phyloP scores from a whole-genome alignment of 2,329 filamentous ascomycete genomes.

The Onygenales sp. region DNA sequence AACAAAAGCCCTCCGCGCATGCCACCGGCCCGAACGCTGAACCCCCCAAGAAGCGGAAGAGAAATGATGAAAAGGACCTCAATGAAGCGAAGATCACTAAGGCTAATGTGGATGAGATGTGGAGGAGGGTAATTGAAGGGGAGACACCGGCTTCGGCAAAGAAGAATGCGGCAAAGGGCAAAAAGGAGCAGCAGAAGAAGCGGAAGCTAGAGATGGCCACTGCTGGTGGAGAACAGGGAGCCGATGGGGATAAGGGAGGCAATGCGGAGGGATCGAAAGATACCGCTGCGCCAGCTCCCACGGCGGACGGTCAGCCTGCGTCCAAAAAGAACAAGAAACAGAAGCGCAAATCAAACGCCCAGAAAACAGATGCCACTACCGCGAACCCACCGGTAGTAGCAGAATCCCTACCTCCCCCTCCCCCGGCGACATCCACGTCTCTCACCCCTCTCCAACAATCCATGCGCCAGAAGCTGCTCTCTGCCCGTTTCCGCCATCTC shows the following conservation, averaged over 20 bases:
- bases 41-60: conserved; percentile 34
- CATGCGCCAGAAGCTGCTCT: conserved; percentile 91
- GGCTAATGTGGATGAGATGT: conserved; percentile 67
- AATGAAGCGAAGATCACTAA: conserved; percentile 44
- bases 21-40: conserved; percentile 16
- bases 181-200: conserved; percentile 19
- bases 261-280: conserved; percentile 15
- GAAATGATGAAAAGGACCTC: conserved; percentile 36
- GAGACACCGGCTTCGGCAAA: conserved; percentile 8
- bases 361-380: conserved; percentile 15
- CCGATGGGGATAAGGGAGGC: conserved; percentile 4
- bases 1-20: conserved; percentile 44
- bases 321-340: conserved; percentile 8
- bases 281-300: not conserved
- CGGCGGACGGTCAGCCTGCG: not conserved
- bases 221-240: conserved; percentile 15
- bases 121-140: conserved; percentile 67
- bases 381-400: not conserved
- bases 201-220: conserved; percentile 17
- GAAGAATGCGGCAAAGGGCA: conserved; percentile 18
- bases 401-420: conserved; percentile 15
- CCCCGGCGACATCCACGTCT: conserved; percentile 42
- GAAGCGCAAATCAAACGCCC: conserved; percentile 15
- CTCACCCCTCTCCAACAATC: conserved; percentile 87
- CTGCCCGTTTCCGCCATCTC: conserved; percentile 90